A percentile compares a stretch with the other conserved stretches of the same genome.
Conservation (phyloP, 169 alveolate genomes). For the Besnoitia besnoiti region DNA sequence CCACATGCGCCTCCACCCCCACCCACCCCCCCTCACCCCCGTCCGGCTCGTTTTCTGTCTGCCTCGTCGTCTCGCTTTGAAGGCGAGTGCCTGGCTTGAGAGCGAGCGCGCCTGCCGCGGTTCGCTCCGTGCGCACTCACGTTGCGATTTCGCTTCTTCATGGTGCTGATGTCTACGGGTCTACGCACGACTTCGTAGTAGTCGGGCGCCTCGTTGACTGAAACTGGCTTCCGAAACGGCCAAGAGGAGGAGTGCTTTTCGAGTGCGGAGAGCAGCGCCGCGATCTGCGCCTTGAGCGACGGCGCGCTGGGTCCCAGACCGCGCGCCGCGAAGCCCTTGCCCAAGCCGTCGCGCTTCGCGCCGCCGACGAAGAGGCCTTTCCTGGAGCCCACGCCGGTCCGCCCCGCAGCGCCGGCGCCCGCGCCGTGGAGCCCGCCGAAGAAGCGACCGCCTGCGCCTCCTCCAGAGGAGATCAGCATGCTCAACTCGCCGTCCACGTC, state of each 20-base stretch:
- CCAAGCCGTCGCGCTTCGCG: conserved; percentile 26
- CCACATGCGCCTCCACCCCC: too few species aligned
- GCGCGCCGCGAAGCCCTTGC: neutral
- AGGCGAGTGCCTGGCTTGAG: too few species aligned
- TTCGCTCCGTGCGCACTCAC: too few species aligned
- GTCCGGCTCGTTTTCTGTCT: too few species aligned
- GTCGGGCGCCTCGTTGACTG: conserved; percentile 95
- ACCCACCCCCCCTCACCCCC: too few species aligned
- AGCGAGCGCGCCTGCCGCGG: too few species aligned
- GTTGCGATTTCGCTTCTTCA: conserved; percentile 84
- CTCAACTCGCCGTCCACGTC: conserved; percentile 86
- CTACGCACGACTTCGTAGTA: conserved; percentile 95
- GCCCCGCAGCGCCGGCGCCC: neutral
- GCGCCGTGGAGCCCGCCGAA: neutral
- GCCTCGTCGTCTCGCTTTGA: too few species aligned
- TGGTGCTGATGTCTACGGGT: conserved; percentile 96
- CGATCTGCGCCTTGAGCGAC: conserved; percentile 84
- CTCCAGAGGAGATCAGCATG: neutral
- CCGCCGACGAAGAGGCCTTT: neutral
- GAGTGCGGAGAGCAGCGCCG: conserved; percentile 79
- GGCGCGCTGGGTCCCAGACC: neutral
- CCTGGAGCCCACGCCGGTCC: neutral
- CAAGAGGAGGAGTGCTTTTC: conserved; percentile 89
- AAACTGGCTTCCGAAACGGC: conserved; percentile 97
- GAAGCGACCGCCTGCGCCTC: neutral